phyloP scores from a whole-genome alignment of 1,139 yeast species.

The Keqinozyma sinolaborantium region DNA sequence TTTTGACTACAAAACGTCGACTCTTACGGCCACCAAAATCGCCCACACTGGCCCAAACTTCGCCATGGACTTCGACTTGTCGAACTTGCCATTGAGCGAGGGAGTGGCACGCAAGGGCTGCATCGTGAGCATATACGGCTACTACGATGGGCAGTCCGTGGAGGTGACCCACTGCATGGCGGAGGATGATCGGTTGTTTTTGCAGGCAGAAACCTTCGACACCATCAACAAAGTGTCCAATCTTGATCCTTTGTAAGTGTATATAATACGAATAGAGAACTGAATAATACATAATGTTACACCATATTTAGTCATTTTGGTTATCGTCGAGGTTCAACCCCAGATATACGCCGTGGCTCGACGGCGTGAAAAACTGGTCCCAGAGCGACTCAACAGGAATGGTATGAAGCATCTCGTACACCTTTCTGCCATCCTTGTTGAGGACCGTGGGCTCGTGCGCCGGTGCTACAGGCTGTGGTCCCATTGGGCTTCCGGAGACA shows the following conservation, averaged over 20 bases:
- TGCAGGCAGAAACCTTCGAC: not conserved
- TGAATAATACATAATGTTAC: too few relatives aligned
- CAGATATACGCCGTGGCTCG: conserved; percentile 6
- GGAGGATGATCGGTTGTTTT: not conserved
- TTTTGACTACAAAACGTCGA: not conserved
- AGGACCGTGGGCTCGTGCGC: conserved; percentile 3
- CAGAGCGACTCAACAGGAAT: conserved; percentile 70
- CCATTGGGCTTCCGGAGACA: not conserved
- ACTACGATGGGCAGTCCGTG: conserved; percentile 12
- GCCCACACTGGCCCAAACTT: not conserved
- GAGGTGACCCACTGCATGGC: not conserved
- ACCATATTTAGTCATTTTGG: too few relatives aligned
- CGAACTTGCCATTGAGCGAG: not conserved
- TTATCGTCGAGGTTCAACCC: conserved; percentile 1
- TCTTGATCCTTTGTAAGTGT: too few relatives aligned
- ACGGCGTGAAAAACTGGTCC: conserved; percentile 65
- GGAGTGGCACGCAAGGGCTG: conserved; percentile 6
- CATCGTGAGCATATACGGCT: conserved; percentile 13
- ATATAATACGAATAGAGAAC: too few relatives aligned
- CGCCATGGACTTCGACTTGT: not conserved
- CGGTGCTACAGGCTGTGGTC: not conserved
- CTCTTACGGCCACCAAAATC: not conserved
- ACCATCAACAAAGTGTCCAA: not conserved
- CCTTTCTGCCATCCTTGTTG: conserved; percentile 48
- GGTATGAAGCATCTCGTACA: conserved; percentile 61